phyloP scores from a whole-genome alignment of 345 rosid species.

The Acer negundo region DNA sequence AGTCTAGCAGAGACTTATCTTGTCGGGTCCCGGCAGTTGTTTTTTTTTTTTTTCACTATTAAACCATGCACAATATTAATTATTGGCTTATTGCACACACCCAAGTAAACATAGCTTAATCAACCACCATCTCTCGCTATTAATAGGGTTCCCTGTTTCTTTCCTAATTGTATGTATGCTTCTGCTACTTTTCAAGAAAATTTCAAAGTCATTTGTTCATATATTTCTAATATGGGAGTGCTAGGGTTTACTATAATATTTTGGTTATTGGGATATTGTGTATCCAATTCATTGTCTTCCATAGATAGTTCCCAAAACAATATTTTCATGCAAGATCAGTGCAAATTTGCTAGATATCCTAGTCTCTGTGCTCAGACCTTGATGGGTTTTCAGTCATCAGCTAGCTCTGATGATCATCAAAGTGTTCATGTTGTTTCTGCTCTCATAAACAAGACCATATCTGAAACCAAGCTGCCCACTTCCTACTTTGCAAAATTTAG shows the following conservation, averaged over 20 bases:
- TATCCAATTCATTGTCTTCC: slow-evolving; percentile 20
- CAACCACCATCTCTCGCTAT: slow-evolving; percentile 24
- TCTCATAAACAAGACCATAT: slow-evolving; percentile 63
- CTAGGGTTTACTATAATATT: slow-evolving; percentile 3
- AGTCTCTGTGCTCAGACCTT: slow-evolving; percentile 56
- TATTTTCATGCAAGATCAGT: slow-evolving; percentile 35
- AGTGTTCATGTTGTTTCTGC: slow-evolving; percentile 39
- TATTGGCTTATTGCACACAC: too few species aligned
- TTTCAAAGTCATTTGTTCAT: too few species aligned
- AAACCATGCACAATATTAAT: background rate
- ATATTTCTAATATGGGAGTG: slow-evolving; percentile 3
- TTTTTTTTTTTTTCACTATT: background rate
- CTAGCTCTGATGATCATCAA: background rate
- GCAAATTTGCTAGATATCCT: slow-evolving; percentile 58
- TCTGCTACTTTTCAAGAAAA: too few species aligned
- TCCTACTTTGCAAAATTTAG: slow-evolving; percentile 36
- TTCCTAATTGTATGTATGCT: too few species aligned
- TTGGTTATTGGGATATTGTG: slow-evolving; percentile 29
- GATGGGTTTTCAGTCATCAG: slow-evolving; percentile 25
- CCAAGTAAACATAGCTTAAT: background rate
- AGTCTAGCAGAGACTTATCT: too few species aligned
- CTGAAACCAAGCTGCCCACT: slow-evolving; percentile 39
- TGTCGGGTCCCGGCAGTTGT: too few species aligned
- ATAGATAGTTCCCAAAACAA: slow-evolving; percentile 29
- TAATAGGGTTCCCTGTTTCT: slow-evolving; percentile 18